These are phyloP conservation scores for Emericellopsis terricola DNA, from an alignment of 495 filamentous ascomycete species.

Conservation along the genomic window DNA sequence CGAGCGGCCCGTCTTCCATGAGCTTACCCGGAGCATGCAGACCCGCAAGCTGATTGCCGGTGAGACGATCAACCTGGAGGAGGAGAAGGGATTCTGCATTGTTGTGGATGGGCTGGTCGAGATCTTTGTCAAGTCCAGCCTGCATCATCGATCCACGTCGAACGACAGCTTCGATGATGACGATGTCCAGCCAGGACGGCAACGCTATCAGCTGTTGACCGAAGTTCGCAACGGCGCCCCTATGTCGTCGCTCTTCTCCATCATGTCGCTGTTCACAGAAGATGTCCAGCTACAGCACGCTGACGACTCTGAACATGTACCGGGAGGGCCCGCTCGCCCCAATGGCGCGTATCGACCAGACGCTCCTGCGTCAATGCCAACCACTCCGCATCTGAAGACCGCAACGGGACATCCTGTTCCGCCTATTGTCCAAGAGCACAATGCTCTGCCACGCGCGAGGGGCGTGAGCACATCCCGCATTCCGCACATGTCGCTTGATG, in stretches of 20 bases:
- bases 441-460: slow-evolving; percentile 1
- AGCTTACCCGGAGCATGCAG: slow-evolving; percentile 94
- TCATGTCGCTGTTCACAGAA: slow-evolving; percentile 90
- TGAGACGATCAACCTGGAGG: slow-evolving; percentile 84
- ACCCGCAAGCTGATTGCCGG: slow-evolving; percentile 90
- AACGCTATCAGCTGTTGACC: slow-evolving; percentile 79
- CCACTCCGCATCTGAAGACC: slow-evolving; percentile 16
- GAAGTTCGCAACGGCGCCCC: slow-evolving; percentile 97
- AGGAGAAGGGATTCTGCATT: slow-evolving; percentile 94
- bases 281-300: slow-evolving; percentile 62
- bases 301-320: slow-evolving; percentile 27
- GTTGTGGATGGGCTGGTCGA: slow-evolving; percentile 95
- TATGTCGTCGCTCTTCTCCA: slow-evolving; percentile 96
- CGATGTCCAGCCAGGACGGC: slow-evolving; percentile 40
- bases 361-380: slow-evolving; percentile 12
- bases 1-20: slow-evolving; percentile 91
- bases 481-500: slow-evolving; percentile 57
- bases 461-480: slow-evolving; percentile 21
- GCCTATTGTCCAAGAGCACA: slow-evolving; percentile 8
- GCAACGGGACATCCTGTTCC: slow-evolving; percentile 5
- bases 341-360: slow-evolving; percentile 6
- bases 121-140: slow-evolving; percentile 89
- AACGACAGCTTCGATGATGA: slow-evolving; percentile 32
- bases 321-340: slow-evolving; percentile 28
- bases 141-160: slow-evolving; percentile 25